Base-by-base conservation (phyloP, 2,329 filamentous ascomycete genomes). In the Xylaria sp. region DNA sequence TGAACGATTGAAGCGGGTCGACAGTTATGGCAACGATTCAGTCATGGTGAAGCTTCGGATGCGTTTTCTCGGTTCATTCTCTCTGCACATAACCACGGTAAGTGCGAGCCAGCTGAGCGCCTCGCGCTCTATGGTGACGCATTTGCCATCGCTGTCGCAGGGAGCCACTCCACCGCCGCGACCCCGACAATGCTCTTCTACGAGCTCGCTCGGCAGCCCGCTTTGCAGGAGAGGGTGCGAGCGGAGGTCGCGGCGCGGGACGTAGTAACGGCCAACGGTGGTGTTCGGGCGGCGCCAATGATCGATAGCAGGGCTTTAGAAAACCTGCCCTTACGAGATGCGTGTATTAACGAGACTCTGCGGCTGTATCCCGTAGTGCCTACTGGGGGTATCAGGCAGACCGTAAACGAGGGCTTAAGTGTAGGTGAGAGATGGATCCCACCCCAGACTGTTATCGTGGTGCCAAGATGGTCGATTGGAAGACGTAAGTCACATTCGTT, bases 301-400 rank as follows among this genome's bases (percentile, higher is more conserved):
- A n/a, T n/a, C n/a, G n/a, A n/a, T n/a, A n/a, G n/a, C n/a, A n/a
- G n/a, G n/a, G n/a, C n/a, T n/a, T n/a, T 50, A 9, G 39, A 42
- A 18, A 29, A 38, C 11, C 38, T 50, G 2, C 43, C 50, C 7
- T 44, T 50, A 2, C 20, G 54, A 7, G 39, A 57, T 38, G 55
- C 29, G 4, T 42, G 48, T 16, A 54, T 57, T 29, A 57, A 50
- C 29, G 55, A 57, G 19, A 34, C 39, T 4, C 39, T 57, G 26
- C 44, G 55, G 21, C 37, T 57, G 11, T 52, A 57, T 43, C 47
- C 55, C 1, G 19, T 38, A n/a, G 38, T 57, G 2, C 55, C 55
- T 8, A 48, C 46, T 1, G 55, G 50, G 4, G 50, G 46, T 9
- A 41, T 38, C 17, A 43, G 51, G 7, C 41, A 54, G 17, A 50